These are phyloP conservation scores for Chaetothyriales sp. DNA, from an alignment of 2,329 filamentous ascomycete genomes.

Conservation along the genomic window DNA sequence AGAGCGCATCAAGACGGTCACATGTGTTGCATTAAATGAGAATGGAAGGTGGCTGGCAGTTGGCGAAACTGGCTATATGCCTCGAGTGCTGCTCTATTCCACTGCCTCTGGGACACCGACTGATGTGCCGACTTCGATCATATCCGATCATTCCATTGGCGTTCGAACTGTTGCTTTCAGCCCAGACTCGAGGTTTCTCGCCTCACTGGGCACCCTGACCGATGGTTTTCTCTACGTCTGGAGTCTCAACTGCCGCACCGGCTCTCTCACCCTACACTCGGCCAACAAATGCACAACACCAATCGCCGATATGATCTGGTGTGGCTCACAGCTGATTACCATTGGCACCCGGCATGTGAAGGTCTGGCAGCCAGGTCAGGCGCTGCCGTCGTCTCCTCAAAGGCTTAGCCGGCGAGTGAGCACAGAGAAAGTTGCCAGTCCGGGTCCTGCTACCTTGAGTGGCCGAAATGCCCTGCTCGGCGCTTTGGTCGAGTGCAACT, in stretches of 20 bases:
- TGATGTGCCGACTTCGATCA: constrained; percentile 66
- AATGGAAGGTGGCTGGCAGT: constrained; percentile 81
- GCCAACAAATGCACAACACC: constrained; percentile 88
- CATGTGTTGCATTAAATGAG: constrained; percentile 72
- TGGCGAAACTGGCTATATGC: constrained; percentile 88
- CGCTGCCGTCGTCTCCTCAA: constrained; percentile 46
- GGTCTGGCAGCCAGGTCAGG: constrained; percentile 55
- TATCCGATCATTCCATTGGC: constrained; percentile 81
- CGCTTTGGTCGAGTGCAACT: constrained; percentile 64
- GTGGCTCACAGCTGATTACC: constrained; percentile 69
- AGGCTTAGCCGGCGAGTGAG: constrained; percentile 33
- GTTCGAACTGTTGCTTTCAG: constrained; percentile 84
- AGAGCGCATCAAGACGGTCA: constrained; percentile 87
- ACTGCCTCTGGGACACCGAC: constrained; percentile 59
- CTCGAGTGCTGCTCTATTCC: constrained; percentile 78
- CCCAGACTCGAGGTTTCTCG: constrained; percentile 67
- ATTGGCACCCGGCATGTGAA: constrained; percentile 85
- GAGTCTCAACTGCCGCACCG: constrained; percentile 69
- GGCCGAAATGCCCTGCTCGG: constrained; percentile 83
- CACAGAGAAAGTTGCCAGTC: constrained; percentile 25
- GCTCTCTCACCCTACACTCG: constrained; percentile 60
- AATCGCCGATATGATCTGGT: constrained; percentile 77
- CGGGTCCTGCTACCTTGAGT: constrained; percentile 52
- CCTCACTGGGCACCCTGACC: constrained; percentile 74
- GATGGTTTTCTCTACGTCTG: constrained; percentile 91